phyloP scores from a whole-genome alignment of 768 basidiomycete species.

The Cystofilobasidium capitatum region DNA sequence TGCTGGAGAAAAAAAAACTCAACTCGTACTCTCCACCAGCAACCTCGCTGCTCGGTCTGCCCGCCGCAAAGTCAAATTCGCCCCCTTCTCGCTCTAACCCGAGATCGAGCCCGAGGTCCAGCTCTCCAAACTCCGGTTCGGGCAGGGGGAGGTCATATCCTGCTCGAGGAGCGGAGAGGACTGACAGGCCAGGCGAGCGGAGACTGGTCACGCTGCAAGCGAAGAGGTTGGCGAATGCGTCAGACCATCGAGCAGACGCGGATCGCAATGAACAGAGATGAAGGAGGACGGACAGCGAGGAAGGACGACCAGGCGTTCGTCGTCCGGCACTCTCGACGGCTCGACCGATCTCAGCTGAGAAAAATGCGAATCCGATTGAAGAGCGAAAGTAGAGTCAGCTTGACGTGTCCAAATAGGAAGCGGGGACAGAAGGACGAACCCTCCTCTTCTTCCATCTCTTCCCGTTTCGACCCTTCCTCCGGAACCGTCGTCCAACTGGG shows the following conservation, averaged over 20 bases:
- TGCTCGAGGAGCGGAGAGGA: not conserved
- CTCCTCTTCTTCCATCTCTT: not conserved
- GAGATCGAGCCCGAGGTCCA: not conserved
- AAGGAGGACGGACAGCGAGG: not conserved
- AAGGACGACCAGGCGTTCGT: not conserved
- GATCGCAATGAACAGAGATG: not conserved
- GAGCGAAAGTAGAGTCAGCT: too few relatives aligned
- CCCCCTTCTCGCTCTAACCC: constrained; percentile 2
- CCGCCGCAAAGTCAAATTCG: not conserved
- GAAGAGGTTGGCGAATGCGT: not conserved
- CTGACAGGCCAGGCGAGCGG: not conserved
- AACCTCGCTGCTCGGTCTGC: not conserved
- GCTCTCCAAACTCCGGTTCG: not conserved
- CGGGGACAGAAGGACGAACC: not conserved
- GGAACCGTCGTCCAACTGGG: constrained; percentile 3
- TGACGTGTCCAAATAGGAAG: not conserved
- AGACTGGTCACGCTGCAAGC: too few relatives aligned
- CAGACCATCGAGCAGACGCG: too few relatives aligned
- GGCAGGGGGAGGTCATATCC: not conserved
- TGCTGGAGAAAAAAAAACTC: too few relatives aligned
- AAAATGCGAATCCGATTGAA: not conserved
- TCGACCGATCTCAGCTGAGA: not conserved
- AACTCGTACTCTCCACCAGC: not conserved
- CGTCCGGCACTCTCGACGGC: not conserved
- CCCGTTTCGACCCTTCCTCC: not conserved